These are phyloP conservation scores for Penicillium canariense DNA, from an alignment of 495 filamentous ascomycete species.

Conservation along the genomic window DNA sequence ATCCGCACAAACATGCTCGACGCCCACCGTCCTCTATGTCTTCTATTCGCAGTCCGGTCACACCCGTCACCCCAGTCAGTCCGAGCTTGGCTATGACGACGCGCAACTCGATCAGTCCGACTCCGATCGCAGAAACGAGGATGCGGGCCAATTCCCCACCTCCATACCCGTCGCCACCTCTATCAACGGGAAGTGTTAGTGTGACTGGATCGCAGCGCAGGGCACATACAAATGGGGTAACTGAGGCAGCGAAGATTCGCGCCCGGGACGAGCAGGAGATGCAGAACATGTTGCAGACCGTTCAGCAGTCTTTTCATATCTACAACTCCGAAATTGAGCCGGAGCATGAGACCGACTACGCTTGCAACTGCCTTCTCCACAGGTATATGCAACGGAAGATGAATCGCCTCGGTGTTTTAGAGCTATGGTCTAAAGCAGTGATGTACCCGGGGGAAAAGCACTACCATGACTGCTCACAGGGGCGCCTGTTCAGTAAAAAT, in stretches of 20 bases:
- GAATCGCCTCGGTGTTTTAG: slow-evolving; percentile 34
- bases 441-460: slow-evolving; percentile 49
- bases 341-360: slow-evolving; percentile 38
- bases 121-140: neutral
- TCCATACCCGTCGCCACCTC: neutral
- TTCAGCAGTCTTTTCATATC: slow-evolving; percentile 35
- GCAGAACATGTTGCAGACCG: slow-evolving; percentile 36
- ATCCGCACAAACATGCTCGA: neutral
- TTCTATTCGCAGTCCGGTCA: neutral
- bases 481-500: slow-evolving; percentile 25
- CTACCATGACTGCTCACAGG: slow-evolving; percentile 36
- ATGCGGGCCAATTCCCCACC: neutral
- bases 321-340: slow-evolving; percentile 50
- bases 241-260: neutral
- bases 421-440: slow-evolving; percentile 46
- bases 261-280: slow-evolving; percentile 33
- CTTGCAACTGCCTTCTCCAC: slow-evolving; percentile 35
- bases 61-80: neutral
- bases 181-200: neutral
- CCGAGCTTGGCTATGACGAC: neutral
- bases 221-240: neutral
- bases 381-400: slow-evolving; percentile 32
- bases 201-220: neutral
- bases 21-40: neutral
- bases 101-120: neutral